Percentiles rank a stretch among this genome's conserved stretches.
These are phyloP conservation scores for Persicaria tinctoria DNA, from an alignment of 148 eudicot genomes.

Conservation along the genomic window DNA sequence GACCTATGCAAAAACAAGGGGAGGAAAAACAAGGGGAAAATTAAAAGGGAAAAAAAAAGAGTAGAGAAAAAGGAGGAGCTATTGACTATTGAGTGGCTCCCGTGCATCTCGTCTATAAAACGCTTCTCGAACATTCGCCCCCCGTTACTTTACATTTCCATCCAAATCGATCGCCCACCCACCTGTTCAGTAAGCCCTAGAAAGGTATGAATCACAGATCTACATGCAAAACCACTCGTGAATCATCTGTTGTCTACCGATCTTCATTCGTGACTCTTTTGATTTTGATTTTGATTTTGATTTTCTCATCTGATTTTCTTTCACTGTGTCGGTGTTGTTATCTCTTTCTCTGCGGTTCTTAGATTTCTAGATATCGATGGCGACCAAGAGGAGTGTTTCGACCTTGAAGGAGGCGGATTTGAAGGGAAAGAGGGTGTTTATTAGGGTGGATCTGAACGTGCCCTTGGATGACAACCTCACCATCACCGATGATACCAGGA, in stretches of 20 bases:
- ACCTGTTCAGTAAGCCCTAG: not conserved
- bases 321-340: not conserved
- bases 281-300: not conserved
- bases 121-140: slow-evolving; percentile 2
- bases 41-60: not conserved
- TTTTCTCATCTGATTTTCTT: not conserved
- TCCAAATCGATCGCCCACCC: not conserved
- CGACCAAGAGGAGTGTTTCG: slow-evolving; percentile 75
- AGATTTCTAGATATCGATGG: slow-evolving; percentile 25
- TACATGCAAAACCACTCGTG: not conserved
- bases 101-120: slow-evolving; percentile 4
- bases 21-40: not conserved
- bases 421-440: slow-evolving; percentile 79
- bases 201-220: not conserved
- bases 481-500: slow-evolving; percentile 81
- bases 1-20: not conserved
- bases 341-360: not conserved
- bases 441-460: slow-evolving; percentile 70
- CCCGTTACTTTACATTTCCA: not conserved
- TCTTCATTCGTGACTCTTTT: not conserved
- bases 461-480: slow-evolving; percentile 61
- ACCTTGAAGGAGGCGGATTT: slow-evolving; percentile 54
- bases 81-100: not conserved
- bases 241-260: not conserved
- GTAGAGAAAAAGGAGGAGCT: not conserved